Evolutionary conservation across 306 rosid genomes (phyloP).

Genomic region (Heteromeles arbutifolia): DNA sequence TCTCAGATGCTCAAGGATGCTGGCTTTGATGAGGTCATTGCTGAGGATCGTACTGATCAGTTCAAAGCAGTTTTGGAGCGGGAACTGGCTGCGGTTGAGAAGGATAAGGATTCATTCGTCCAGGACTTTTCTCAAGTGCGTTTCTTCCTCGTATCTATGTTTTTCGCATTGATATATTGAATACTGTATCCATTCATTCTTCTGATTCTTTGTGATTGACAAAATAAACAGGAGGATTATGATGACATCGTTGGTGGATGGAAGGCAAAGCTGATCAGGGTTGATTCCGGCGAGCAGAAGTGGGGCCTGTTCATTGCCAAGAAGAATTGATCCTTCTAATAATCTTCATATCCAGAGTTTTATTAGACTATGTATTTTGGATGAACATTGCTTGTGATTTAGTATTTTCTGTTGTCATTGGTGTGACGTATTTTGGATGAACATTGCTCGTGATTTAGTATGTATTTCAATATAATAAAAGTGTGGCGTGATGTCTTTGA

Average conservation of each 20-base stretch:
- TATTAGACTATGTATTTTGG: conserved; percentile 3
- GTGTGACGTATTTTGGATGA: neutral
- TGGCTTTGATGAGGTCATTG: conserved; percentile 65
- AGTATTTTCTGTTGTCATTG: neutral
- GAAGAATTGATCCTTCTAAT: conserved; percentile 35
- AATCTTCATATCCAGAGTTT: neutral
- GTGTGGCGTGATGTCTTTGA: neutral
- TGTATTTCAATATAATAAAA: neutral
- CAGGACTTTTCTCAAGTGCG: conserved; percentile 63
- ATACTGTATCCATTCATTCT: neutral
- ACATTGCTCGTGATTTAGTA: neutral
- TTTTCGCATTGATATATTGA: neutral
- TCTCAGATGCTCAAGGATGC: conserved; percentile 77
- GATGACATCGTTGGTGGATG: conserved; percentile 44
- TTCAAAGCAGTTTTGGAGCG: conserved; percentile 51
- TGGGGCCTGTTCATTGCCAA: conserved; percentile 65
- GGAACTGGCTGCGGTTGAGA: conserved; percentile 63
- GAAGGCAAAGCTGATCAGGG: conserved; percentile 43
- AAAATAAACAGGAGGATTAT: conserved; percentile 29
- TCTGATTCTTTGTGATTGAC: neutral
- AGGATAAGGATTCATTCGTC: conserved; percentile 53
- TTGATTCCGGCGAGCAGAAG: conserved; percentile 35
- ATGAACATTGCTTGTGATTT: neutral
- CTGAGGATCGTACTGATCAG: conserved; percentile 78
- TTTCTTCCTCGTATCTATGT: conserved; percentile 9